A percentile compares a stretch with the other conserved stretches of the same genome.
Conservation (phyloP, 148 eudicot genomes). For the Dianthus caryophyllus region DNA sequence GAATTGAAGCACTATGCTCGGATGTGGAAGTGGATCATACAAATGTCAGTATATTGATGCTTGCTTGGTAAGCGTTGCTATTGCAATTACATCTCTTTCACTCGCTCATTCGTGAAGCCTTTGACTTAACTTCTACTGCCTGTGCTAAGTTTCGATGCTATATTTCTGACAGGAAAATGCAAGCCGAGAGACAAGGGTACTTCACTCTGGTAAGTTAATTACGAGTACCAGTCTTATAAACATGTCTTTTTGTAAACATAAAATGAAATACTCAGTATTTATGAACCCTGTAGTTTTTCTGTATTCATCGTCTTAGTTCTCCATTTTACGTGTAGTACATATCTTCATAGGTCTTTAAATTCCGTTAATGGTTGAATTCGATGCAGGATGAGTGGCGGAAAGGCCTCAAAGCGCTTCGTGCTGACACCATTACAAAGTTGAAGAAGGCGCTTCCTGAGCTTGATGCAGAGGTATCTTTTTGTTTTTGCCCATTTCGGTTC, state of each 20-base stretch:
- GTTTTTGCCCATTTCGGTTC: constrained; percentile 1
- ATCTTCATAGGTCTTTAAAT: not conserved
- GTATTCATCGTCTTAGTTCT: not conserved
- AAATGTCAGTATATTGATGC: constrained; percentile 80
- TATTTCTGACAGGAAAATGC: constrained; percentile 73
- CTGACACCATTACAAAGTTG: constrained; percentile 64
- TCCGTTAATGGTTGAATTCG: constrained; percentile 6
- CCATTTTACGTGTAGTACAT: not conserved
- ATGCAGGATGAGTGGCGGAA: constrained; percentile 90
- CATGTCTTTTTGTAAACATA: not conserved
- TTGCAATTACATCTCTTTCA: not conserved
- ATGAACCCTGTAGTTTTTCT: too few species aligned
- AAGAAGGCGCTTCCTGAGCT: constrained; percentile 74
- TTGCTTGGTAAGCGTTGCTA: constrained; percentile 65
- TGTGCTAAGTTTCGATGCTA: constrained; percentile 6
- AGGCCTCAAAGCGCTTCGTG: constrained; percentile 77
- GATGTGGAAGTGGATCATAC: constrained; percentile 84
- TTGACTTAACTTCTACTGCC: too few species aligned
- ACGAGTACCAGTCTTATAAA: not conserved
- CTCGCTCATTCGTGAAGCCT: not conserved
- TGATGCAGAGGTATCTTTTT: constrained; percentile 64
- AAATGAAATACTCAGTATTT: too few species aligned
- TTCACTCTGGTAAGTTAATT: constrained; percentile 68
- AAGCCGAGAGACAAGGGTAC: constrained; percentile 83
- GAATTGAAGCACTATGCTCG: constrained; percentile 78